phyloP scores from a whole-genome alignment of 257 asterid species.

The Nicotiana noctiflora region DNA sequence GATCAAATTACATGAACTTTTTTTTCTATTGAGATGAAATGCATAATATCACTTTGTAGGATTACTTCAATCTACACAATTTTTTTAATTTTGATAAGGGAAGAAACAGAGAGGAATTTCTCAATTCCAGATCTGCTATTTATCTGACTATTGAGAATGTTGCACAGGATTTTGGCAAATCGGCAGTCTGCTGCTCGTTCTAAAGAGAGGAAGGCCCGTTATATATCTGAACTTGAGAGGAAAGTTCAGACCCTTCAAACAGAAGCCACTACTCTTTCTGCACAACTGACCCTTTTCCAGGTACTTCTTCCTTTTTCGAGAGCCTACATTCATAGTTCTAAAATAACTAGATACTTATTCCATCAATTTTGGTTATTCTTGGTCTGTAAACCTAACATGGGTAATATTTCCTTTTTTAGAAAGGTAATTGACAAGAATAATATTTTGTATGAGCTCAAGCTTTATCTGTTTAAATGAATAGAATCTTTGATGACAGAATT shows the following conservation, averaged over 20 bases:
- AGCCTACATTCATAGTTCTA: not conserved
- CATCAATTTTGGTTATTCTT: not conserved
- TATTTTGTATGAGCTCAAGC: not conserved
- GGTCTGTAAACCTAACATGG: not conserved
- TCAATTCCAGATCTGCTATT: not conserved
- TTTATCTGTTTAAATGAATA: not conserved
- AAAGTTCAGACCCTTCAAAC: conserved; percentile 96
- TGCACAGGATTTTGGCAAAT: conserved; percentile 78
- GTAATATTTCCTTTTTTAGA: not conserved
- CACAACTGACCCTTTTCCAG: conserved; percentile 74
- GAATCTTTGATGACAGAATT: not conserved
- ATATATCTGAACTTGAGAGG: conserved; percentile 84
- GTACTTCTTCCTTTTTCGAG: conserved; percentile 17
- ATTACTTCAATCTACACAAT: not conserved
- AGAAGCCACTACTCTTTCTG: conserved; percentile 86
- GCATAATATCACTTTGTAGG: not conserved
- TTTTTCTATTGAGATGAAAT: not conserved
- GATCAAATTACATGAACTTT: not conserved
- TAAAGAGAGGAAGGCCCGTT: conserved; percentile 78
- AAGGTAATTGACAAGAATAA: not conserved
- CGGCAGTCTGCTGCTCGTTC: conserved; percentile 96
- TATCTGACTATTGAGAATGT: conserved; percentile 6
- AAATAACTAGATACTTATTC: not conserved
- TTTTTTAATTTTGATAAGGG: not conserved
- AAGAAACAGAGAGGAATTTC: not conserved